Evolutionary conservation across 192 early-diverging fungal species (phyloP).

Genomic region (Chytriomyces sp.): DNA sequence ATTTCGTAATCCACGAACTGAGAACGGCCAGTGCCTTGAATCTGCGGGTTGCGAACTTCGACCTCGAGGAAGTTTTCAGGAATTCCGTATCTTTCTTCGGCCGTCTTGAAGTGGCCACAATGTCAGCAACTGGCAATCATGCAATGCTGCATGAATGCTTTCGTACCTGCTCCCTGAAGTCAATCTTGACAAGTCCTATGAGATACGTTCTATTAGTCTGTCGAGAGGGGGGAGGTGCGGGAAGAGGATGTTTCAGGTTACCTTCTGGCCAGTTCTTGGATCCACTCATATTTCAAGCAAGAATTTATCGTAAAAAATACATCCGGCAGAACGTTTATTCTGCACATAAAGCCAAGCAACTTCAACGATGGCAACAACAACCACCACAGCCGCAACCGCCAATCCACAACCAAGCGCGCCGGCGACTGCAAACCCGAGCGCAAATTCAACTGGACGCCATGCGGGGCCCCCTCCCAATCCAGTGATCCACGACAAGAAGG

Average conservation of each 20-base stretch:
- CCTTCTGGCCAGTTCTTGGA: conserved; percentile 30
- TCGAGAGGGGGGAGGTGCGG: not conserved
- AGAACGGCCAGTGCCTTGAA: conserved; percentile 78
- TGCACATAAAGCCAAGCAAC: not conserved
- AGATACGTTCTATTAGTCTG: not conserved
- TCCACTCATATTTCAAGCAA: not conserved
- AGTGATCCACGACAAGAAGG: conserved; percentile 45
- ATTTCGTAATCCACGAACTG: conserved; percentile 98
- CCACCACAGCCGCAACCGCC: conserved; percentile 21
- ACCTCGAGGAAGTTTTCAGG: conserved; percentile 99
- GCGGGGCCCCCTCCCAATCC: conserved; percentile 50
- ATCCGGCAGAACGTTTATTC: not conserved
- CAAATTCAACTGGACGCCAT: conserved; percentile 12
- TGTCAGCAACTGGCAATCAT: not conserved
- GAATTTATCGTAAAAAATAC: not conserved
- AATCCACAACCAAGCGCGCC: not conserved
- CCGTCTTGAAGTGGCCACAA: conserved; percentile 39
- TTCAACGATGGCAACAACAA: not conserved
- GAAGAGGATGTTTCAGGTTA: not conserved
- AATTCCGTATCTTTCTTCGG: conserved; percentile 75
- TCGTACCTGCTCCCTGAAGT: conserved; percentile 53
- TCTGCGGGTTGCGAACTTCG: conserved; percentile 88
- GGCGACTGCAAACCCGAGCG: not conserved
- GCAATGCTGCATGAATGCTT: not conserved
- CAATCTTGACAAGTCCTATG: conserved; percentile 39